Conservation (phyloP, 2,329 filamentous ascomycete species). For the Colletotrichum liaoningense region DNA sequence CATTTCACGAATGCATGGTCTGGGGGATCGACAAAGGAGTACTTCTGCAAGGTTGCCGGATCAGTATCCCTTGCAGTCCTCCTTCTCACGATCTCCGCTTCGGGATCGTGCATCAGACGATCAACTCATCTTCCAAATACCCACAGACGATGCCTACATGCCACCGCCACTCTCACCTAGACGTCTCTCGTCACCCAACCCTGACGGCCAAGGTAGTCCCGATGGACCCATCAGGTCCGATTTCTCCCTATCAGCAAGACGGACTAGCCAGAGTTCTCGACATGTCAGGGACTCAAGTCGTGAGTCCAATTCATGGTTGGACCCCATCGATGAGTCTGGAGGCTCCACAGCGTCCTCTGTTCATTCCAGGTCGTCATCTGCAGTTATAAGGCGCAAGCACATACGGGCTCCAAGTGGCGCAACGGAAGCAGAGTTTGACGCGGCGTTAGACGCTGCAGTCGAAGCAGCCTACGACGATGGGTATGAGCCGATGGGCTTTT, state of each 20-base stretch:
- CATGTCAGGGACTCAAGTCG: slow-evolving; percentile 74
- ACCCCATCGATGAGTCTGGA: slow-evolving; percentile 91
- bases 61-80: slow-evolving; percentile 58
- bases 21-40: slow-evolving; percentile 9
- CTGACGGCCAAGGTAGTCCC: slow-evolving; percentile 36
- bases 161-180: slow-evolving; percentile 78
- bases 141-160: slow-evolving; percentile 70
- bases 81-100: slow-evolving; percentile 64
- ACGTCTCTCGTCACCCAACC: slow-evolving; percentile 57
- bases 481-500: slow-evolving; percentile 75
- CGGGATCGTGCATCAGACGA: slow-evolving; percentile 46
- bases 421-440: slow-evolving; percentile 92
- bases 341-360: slow-evolving; percentile 83
- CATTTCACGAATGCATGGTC: slow-evolving; percentile 33
- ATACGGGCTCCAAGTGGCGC: slow-evolving; percentile 75
- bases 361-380: slow-evolving; percentile 81
- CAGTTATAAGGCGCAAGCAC: slow-evolving; percentile 75
- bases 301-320: slow-evolving; percentile 91
- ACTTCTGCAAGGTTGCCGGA: slow-evolving; percentile 37
- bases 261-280: slow-evolving; percentile 42
- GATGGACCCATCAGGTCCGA: slow-evolving; percentile 48
- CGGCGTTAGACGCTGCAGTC: slow-evolving; percentile 92
- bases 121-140: slow-evolving; percentile 56
- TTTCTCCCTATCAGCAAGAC: slow-evolving; percentile 44
- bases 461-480: slow-evolving; percentile 96